Conservation (phyloP, 2,329 filamentous ascomycete genomes). For the Ophiostoma pallidulum region DNA sequence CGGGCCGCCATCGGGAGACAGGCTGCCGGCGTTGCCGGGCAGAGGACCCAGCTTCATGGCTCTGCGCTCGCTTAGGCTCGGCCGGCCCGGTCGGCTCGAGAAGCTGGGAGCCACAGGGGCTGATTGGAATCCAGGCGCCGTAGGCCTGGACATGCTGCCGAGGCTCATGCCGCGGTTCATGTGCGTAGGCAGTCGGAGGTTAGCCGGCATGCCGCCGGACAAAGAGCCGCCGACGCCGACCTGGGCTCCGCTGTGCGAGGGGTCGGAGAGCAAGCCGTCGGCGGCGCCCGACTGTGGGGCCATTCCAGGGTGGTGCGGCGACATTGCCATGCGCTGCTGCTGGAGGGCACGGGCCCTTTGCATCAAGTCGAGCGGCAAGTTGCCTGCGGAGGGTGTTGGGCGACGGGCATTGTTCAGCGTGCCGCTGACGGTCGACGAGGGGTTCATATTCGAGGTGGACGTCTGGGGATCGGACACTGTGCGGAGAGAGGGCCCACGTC, state of each 20-base stretch:
- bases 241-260: constrained; percentile 15
- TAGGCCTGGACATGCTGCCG: constrained; percentile 28
- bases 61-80: constrained; percentile 58
- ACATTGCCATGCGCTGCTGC: constrained; percentile 26
- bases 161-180: constrained; percentile 23
- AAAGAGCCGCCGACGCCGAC: constrained; percentile 2
- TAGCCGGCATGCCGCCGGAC: constrained; percentile 34
- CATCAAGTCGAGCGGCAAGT: constrained; percentile 32
- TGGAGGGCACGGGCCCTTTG: constrained; percentile 30
- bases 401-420: constrained; percentile 58
- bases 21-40: constrained; percentile 31
- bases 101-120: constrained; percentile 37
- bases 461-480: constrained; percentile 49
- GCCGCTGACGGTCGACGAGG: constrained; percentile 77
- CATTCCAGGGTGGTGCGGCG: constrained; percentile 16
- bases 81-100: constrained; percentile 28
- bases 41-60: constrained; percentile 47
- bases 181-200: constrained; percentile 32
- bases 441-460: constrained; percentile 49
- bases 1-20: constrained; percentile 23
- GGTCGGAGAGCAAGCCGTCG: constrained; percentile 20
- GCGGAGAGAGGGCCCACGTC: constrained; percentile 43
- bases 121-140: constrained; percentile 43
- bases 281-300: constrained; percentile 20
- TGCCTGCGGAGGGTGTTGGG: constrained; percentile 34